Evolutionary conservation across 108 stramenopile genomes (phyloP), one percentile per base, ranked within the genome.

Genomic region (Discostella stelligeroides): DNA sequence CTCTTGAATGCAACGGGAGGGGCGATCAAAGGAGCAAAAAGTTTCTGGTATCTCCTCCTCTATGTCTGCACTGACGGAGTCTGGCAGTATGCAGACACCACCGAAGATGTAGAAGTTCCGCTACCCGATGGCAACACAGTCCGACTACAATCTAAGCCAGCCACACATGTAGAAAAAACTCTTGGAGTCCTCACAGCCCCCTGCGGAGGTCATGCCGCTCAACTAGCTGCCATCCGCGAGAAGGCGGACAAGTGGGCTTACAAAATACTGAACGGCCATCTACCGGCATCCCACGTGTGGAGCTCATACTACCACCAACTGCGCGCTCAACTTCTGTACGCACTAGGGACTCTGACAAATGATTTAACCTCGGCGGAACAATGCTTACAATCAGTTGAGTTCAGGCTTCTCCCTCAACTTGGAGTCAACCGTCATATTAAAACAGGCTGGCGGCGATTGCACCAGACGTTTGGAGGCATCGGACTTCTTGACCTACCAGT

Each of bases 21-120:
- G 7, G 67, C 30, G 1, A 12, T 68, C 6, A 38, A 68, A 18
- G 37, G 6, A n/a, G 56, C 30, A n/a, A 68, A 68, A 25, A 55
- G 56, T 30, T 29, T n/a, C 27, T 34, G 55, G 0, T 58, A 37
- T 51, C 23, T 46, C 8, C 29, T 25, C 10, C 21, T 14, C 10
- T 29, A 4, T n/a, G 42, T 34, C 15, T 45, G 45, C 15, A 45
- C 12, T 7, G 25, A 64, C 13, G 63, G 63, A 1, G 0, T 4
- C 18, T 64, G 63, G 63, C n/a, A n/a, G n/a, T n/a, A n/a, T n/a
- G 24, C 13, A 0, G 15, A 24, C 24, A 43, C n/a, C n/a, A n/a
- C n/a, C n/a, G n/a, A 27, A 17, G 59, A 60, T 1, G 13, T 60
- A 13, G 30, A 15, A 29, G 27, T 49, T 23, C 41, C 28, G 13